Conservation (phyloP, 805 yeast genomes). For the Cyberlindnera nakhonratchasimensis region DNA sequence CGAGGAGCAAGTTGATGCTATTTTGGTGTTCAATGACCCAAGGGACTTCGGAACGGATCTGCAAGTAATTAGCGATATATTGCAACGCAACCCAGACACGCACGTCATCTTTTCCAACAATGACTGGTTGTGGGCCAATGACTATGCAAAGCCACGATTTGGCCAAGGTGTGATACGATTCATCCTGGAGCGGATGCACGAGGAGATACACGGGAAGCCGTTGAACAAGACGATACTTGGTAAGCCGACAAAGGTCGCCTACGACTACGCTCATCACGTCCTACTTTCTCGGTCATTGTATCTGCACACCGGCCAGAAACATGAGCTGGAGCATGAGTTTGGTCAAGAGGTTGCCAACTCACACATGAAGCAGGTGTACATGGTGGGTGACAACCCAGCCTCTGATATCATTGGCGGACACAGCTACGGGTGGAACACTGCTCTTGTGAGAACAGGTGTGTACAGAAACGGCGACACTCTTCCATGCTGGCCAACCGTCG, state of each 20-base stretch:
- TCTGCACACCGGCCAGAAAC: conserved; percentile 23
- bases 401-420: conserved; percentile 91
- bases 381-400: conserved; percentile 98
- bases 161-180: conserved; percentile 89
- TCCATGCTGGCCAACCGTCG: conserved; percentile 44
- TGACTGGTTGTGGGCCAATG: conserved; percentile 87
- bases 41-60: conserved; percentile 83
- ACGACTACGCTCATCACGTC: conserved; percentile 77
- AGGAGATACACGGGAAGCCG: conserved; percentile 44
- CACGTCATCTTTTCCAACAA: conserved; percentile 80
- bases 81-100: conserved; percentile 60
- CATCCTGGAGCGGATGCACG: conserved; percentile 56
- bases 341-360: conserved; percentile 26
- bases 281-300: conserved; percentile 38
- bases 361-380: conserved; percentile 65
- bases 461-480: conserved; percentile 54
- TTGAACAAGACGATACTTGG: conserved; percentile 65
- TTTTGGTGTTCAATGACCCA: conserved; percentile 84
- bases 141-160: conserved; percentile 70
- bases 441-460: conserved; percentile 86
- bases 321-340: conserved; percentile 11
- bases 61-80: conserved; percentile 70
- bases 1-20: conserved; percentile 48
- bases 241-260: conserved; percentile 75
- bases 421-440: conserved; percentile 82